Evolutionary conservation across 768 basidiomycete genomes (phyloP), one percentile per base, ranked within the genome.

Genomic region (Xerocomus brunneocitrinus): DNA sequence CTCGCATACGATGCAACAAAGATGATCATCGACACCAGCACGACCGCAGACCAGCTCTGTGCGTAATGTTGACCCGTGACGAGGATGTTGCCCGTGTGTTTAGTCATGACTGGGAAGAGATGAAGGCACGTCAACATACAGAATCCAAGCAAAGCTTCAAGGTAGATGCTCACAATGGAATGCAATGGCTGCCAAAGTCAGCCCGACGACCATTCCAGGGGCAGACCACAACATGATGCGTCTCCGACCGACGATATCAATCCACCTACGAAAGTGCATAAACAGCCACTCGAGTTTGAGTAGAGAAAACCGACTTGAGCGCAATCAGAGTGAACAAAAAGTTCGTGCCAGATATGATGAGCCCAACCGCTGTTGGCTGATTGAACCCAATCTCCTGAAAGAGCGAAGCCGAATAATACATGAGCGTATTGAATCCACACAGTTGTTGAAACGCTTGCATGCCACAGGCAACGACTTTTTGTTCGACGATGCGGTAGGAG

Each of bases 361-460:
- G 78, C 0, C 89, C 88, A 28, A 90, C 87, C 0, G 87, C 87
- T 3, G 87, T 89, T 0, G 90, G 85, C 62, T 92, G 85, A 63
- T 87, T 73, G 71, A 91, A 91, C 0, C 90, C 90, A 46, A 91
- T 86, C 57, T 83, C 76, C 58, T 85, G 79, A 74, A 91, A 91
- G 12, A 91, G 76, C 0, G 88, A 89, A 4, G 89, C 85, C 22
- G 85, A 85, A 63, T 85, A 84, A 61, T 79, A 82, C 80, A 83
- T 82, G 53, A 90, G 77, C 0, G 89, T 89, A 62, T 91, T 91
- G 75, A 90, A 91, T 2, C 90, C 90, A 56, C 83, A 91, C 0
- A 91, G 75, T 64, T 91, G 90, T 63, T 93, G 90, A 69, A 83
- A 85, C 0, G 85, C 88, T 71, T 91, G 89, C 68, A 91, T 81